A percentile compares a stretch with the other conserved stretches of the same genome.
Evolutionary conservation across 257 asterid genomes (phyloP).

Genomic region (Solanum rostratum): DNA sequence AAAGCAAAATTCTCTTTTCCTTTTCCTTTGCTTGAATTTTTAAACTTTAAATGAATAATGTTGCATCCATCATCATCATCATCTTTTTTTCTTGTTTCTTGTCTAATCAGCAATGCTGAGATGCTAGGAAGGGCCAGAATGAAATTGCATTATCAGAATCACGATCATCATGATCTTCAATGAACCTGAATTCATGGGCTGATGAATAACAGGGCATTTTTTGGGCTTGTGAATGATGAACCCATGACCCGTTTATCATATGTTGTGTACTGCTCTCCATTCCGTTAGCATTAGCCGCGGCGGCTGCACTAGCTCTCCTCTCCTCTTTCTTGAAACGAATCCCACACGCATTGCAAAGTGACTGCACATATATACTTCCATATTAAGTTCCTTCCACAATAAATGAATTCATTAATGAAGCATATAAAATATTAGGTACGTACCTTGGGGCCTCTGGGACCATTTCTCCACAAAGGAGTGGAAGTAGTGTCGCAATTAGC

Average conservation of each 20-base stretch:
- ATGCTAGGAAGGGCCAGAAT: conserved; percentile 53
- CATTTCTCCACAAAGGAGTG: conserved; percentile 95
- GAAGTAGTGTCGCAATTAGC: conserved; percentile 96
- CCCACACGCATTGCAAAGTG: conserved; percentile 97
- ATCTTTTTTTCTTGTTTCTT: neutral
- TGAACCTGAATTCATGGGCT: conserved; percentile 37
- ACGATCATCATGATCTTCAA: conserved; percentile 40
- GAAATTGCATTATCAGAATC: conserved; percentile 39
- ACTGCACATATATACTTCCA: conserved; percentile 24
- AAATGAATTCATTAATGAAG: neutral
- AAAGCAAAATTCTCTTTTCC: neutral
- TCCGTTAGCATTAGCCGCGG: conserved; percentile 35
- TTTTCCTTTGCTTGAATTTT: conserved; percentile 45
- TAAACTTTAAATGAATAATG: conserved; percentile 24
- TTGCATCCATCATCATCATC: neutral
- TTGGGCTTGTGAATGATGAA: conserved; percentile 13
- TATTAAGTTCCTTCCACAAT: neutral
- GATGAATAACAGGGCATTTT: neutral
- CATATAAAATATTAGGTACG: neutral
- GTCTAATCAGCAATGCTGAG: conserved; percentile 34
- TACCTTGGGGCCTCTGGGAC: conserved; percentile 86
- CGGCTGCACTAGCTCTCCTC: conserved; percentile 81
- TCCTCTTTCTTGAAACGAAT: conserved; percentile 95
- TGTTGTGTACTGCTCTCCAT: conserved; percentile 10
- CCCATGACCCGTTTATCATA: conserved; percentile 49